These are phyloP conservation scores for Marsdenia floribunda DNA, from an alignment of 257 asterid species.

Conservation along the genomic window DNA sequence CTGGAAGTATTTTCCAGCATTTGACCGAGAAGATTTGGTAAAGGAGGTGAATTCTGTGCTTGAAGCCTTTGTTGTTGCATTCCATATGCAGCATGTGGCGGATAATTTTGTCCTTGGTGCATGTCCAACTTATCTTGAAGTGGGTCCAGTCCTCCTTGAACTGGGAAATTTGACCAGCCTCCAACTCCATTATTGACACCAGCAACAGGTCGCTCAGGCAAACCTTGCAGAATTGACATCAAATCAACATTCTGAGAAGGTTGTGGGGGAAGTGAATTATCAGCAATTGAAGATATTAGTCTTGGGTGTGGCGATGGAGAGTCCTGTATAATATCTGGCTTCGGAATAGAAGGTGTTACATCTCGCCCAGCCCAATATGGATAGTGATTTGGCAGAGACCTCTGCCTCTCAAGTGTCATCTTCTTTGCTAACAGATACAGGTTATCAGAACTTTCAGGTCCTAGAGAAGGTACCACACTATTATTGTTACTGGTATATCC, in stretches of 20 bases:
- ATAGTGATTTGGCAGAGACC: conserved; percentile 57
- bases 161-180: conserved; percentile 68
- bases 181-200: conserved; percentile 42
- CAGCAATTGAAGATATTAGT: conserved; percentile 42
- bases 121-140: conserved; percentile 64
- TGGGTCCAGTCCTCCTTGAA: conserved; percentile 55
- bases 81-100: conserved; percentile 59
- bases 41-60: conserved; percentile 44
- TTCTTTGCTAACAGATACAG: conserved; percentile 53
- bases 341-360: conserved; percentile 38
- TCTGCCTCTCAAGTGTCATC: conserved; percentile 70
- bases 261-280: conserved; percentile 41
- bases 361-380: conserved; percentile 62
- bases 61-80: conserved; percentile 63
- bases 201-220: conserved; percentile 47
- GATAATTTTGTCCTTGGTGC: conserved; percentile 53
- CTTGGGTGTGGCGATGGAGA: conserved; percentile 44
- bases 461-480: conserved; percentile 39
- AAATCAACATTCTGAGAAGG: conserved; percentile 56
- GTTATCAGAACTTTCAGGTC: conserved; percentile 50
- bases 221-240: conserved; percentile 51
- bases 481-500: conserved; percentile 50
- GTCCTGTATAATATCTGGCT: conserved; percentile 46
- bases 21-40: conserved; percentile 43
- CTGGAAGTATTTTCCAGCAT: conserved; percentile 50